phyloP scores from a whole-genome alignment of 78 protist genomes.

The Dictyostelium capitatum region DNA sequence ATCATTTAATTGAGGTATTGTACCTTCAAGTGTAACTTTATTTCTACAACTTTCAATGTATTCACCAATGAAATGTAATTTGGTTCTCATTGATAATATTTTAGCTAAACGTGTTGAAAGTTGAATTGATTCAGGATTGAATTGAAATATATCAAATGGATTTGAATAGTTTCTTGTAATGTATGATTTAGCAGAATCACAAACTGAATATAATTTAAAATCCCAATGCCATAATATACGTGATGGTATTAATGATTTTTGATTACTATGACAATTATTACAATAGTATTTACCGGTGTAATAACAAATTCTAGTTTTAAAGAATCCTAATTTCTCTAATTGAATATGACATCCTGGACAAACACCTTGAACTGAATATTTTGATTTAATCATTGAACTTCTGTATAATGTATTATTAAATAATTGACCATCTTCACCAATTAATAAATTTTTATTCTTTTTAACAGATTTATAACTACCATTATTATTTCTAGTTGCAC shows the following conservation, averaged over 20 bases:
- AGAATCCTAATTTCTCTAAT: conserved; percentile 62
- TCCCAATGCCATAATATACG: conserved; percentile 61
- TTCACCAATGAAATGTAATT: conserved; percentile 43
- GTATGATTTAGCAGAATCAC: conserved; percentile 22
- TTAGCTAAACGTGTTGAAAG: background rate
- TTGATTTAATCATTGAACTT: background rate
- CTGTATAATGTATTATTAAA: conserved; percentile 15
- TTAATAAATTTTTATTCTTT: conserved; percentile 39
- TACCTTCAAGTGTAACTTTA: background rate
- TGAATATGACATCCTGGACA: conserved; percentile 54
- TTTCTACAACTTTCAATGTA: conserved; percentile 69
- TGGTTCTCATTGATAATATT: conserved; percentile 12
- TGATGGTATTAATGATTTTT: conserved; percentile 30
- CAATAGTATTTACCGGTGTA: conserved; percentile 74
- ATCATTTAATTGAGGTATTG: conserved; percentile 12
- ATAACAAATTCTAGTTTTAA: conserved; percentile 59
- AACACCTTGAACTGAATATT: background rate
- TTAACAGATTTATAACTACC: background rate
- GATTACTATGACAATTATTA: conserved; percentile 36
- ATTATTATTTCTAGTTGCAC: background rate
- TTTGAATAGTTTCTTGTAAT: background rate
- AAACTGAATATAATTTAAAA: conserved; percentile 55
- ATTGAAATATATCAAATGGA: conserved; percentile 57
- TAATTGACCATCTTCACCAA: conserved; percentile 49
- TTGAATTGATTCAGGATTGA: conserved; percentile 25